phyloP scores from a whole-genome alignment of 2,329 filamentous ascomycete genomes.

The Aureobasidium lini region DNA sequence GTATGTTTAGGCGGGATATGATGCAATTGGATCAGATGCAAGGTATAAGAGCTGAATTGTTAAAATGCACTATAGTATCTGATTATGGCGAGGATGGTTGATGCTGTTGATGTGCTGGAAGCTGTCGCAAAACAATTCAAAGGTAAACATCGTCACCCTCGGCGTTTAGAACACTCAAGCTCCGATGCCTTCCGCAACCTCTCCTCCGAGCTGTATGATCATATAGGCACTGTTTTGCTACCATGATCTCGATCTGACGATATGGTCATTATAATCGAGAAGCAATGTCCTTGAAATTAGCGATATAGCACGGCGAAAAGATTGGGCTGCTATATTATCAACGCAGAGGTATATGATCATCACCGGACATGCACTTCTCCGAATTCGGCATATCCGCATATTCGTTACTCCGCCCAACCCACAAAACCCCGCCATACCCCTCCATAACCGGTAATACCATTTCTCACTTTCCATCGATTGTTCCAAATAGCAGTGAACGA shows the following conservation, averaged over 20 bases:
- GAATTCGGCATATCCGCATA: not conserved
- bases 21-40: conserved; percentile 7
- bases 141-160: conserved; percentile 10
- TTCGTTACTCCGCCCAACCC: not conserved
- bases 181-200: not conserved
- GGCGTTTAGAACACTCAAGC: not conserved
- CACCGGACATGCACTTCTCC: not conserved
- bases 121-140: not conserved
- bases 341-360: not conserved
- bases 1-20: not conserved
- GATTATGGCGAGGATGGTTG: not conserved
- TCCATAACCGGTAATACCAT: not conserved
- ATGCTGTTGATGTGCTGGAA: not conserved
- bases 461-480: not conserved
- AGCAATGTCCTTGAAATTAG: too few species aligned
- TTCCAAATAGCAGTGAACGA: not conserved
- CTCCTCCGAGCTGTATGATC: not conserved
- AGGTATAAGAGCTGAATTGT: conserved; percentile 1
- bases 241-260: not conserved
- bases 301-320: too few species aligned
- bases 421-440: conserved; percentile 6
- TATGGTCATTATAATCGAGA: too few species aligned
- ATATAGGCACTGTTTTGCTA: not conserved
- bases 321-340: not conserved
- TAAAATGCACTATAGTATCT: conserved; percentile 11